These are phyloP conservation scores for Acer negundo DNA, from an alignment of 345 rosid species.

Conservation along the genomic window DNA sequence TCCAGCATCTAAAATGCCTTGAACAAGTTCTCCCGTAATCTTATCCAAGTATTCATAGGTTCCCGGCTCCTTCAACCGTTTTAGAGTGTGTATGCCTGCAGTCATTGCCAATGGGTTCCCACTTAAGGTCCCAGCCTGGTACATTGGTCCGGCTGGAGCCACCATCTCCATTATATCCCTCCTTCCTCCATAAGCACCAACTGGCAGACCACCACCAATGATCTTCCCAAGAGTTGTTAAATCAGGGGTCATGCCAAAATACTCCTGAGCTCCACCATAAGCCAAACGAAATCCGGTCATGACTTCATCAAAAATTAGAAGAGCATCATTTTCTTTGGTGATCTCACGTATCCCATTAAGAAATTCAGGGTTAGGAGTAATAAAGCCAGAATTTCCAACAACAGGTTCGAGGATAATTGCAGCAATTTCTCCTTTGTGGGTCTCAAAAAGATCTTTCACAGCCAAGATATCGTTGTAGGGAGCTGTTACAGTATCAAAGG, in stretches of 20 bases:
- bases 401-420: conserved; percentile 87
- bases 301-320: conserved; percentile 89
- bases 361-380: conserved; percentile 71
- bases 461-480: conserved; percentile 70
- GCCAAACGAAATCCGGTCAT: conserved; percentile 93
- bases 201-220: conserved; percentile 90
- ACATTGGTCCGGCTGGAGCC: conserved; percentile 98
- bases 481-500: conserved; percentile 76
- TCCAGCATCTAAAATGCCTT: conserved; percentile 75
- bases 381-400: conserved; percentile 89
- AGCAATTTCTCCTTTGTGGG: conserved; percentile 72
- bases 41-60: conserved; percentile 75
- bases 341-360: conserved; percentile 56
- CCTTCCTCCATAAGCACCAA: conserved; percentile 96
- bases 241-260: conserved; percentile 80
- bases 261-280: conserved; percentile 95
- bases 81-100: conserved; percentile 80
- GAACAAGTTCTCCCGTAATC: conserved; percentile 64
- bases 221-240: conserved; percentile 87
- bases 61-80: conserved; percentile 70
- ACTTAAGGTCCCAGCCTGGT: conserved; percentile 95
- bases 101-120: conserved; percentile 98
- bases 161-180: conserved; percentile 96
- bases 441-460: conserved; percentile 56
- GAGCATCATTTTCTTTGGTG: conserved; percentile 63